Base-by-base conservation (phyloP, 2,329 filamentous ascomycete species). In the Clonostachys rhizophaga region DNA sequence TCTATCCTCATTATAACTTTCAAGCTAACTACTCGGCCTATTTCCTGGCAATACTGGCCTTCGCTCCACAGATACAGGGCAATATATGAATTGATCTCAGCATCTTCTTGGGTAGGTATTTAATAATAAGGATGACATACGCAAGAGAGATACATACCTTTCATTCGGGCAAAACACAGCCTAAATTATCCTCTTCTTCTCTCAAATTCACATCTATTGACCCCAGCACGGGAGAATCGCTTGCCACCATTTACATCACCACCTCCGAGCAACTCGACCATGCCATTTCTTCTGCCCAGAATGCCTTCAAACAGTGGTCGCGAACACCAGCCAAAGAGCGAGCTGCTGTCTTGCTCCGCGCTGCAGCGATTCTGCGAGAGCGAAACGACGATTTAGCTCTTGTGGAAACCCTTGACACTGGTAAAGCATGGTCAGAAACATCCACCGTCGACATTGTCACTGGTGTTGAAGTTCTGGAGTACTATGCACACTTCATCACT, bases 361-460 rank as follows among this genome's bases (percentile, higher is more conserved):
- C 90, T 4, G 89, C 87, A 16, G 70, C 79, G 42, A 68, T 95
- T 12, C 75, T 95, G 12, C 86, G 89, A 42, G 70, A 81, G 53
- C 81, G 84, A 53, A 95, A 95, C 65, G 87, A 95, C 59, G 82
- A 84, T 47, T 84, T 95, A 40, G 90, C 90, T 44, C 77, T 76
- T 48, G 73, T 89, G 47, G 90, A 95, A 69, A 95, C 89, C 3
- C 75, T 86, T 58, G 90, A 95, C 65, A 95, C 90, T 0, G 90
- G 91, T 60, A 95, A 95, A 66, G 82, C 90, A 7, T 92, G 79
- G 66, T 86, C 86, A 4, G 91, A 95, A 68, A 95, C 91, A 4
- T 88, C 85, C 46, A 83, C 85, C 0, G 89, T 95, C 33, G 91
- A 96, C 62, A 76, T 95, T 18, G 78, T 85, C 40, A 94, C 89